A percentile compares a stretch with the other conserved stretches of the same genome.
These are phyloP conservation scores for Pythium dissimile DNA, from an alignment of 352 stramenopile species.

Conservation along the genomic window DNA sequence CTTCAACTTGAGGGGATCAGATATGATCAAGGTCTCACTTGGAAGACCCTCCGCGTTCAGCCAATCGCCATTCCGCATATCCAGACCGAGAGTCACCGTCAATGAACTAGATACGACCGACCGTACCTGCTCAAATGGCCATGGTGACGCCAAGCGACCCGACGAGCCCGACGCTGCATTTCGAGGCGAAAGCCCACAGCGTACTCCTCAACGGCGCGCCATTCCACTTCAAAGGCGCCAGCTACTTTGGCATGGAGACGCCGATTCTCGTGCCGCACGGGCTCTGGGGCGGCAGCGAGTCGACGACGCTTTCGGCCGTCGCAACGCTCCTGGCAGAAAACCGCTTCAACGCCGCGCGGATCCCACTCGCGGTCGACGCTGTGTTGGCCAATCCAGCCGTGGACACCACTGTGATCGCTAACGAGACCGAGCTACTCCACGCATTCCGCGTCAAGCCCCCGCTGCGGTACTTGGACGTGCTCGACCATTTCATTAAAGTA, in stretches of 20 bases:
- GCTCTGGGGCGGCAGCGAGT: constrained; percentile 51
- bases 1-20: no score
- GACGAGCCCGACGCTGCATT: constrained; percentile 10
- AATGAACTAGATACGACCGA: no score
- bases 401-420: constrained; percentile 40
- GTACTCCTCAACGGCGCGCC: constrained; percentile 30
- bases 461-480: constrained; percentile 46
- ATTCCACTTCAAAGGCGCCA: constrained; percentile 57
- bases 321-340: constrained; percentile 32
- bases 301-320: constrained; percentile 40
- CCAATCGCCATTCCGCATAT: no score
- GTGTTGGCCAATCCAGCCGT: constrained; percentile 32
- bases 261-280: constrained; percentile 57
- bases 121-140: no score
- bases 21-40: no score
- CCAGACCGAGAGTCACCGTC: no score
- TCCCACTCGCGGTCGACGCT: constrained; percentile 46
- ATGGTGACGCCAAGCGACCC: no score
- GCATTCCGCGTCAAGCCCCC: constrained; percentile 28
- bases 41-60: no score
- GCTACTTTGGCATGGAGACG: constrained; percentile 63
- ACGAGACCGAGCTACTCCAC: constrained; percentile 19
- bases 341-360: constrained; percentile 48
- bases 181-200: constrained; percentile 29
- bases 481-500: constrained; percentile 42